phyloP scores from a whole-genome alignment of 768 basidiomycete genomes.

The Kwoniella dendrophila region DNA sequence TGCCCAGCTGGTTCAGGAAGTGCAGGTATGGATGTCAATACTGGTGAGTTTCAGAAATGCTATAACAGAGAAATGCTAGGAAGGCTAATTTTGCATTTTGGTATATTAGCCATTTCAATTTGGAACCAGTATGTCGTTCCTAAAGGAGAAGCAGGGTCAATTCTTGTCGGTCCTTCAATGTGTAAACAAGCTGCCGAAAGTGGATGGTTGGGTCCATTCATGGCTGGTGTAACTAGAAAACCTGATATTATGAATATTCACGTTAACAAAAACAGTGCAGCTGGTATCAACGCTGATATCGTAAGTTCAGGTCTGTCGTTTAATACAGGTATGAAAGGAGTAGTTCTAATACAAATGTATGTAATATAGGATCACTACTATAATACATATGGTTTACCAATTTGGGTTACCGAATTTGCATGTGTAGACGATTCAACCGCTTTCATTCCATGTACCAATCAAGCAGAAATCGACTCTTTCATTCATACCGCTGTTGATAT shows the following conservation, averaged over 20 bases:
- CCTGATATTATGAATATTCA: slow-evolving; percentile 43
- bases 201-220: slow-evolving; percentile 44
- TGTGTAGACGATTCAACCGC: slow-evolving; percentile 45
- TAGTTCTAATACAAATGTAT: slow-evolving; percentile 4
- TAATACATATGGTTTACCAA: slow-evolving; percentile 37
- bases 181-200: slow-evolving; percentile 51
- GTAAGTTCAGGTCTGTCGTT: slow-evolving; percentile 25
- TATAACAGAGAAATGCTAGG: no score
- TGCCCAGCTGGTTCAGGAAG: slow-evolving; percentile 42
- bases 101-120: slow-evolving; percentile 22
- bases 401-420: slow-evolving; percentile 43
- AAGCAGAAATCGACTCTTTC: slow-evolving; percentile 46
- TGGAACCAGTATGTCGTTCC: slow-evolving; percentile 48
- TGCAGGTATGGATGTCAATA: slow-evolving; percentile 32
- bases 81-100: no score
- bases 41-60: slow-evolving; percentile 22
- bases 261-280: slow-evolving; percentile 45
- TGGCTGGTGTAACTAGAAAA: slow-evolving; percentile 22
- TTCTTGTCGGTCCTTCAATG: slow-evolving; percentile 47
- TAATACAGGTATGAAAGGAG: not conserved
- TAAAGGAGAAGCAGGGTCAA: slow-evolving; percentile 33
- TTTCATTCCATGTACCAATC: slow-evolving; percentile 49
- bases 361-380: slow-evolving; percentile 39
- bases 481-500: slow-evolving; percentile 48
- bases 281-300: slow-evolving; percentile 40